Percentiles rank a stretch among this genome's conserved stretches.
Conservation (phyloP, 2,329 filamentous ascomycete genomes). For the Cyphellophora attinorum region DNA sequence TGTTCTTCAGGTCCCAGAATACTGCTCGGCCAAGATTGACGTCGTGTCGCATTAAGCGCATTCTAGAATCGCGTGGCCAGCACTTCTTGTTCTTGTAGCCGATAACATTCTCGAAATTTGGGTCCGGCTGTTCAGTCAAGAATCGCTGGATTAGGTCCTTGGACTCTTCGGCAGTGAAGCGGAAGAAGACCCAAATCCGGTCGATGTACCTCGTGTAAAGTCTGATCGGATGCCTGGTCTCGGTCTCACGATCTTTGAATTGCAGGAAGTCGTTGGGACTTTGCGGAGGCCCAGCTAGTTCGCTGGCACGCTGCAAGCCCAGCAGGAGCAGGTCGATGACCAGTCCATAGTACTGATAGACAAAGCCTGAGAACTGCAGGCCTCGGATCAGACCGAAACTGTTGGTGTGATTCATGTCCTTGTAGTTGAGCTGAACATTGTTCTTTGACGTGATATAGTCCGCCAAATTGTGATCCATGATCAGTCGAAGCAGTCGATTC, state of each 20-base stretch:
- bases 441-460: slow-evolving; percentile 99
- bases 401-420: slow-evolving; percentile 99
- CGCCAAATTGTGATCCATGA: slow-evolving; percentile 98
- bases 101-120: slow-evolving; percentile 98
- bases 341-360: slow-evolving; percentile 97
- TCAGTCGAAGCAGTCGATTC: slow-evolving; percentile 82
- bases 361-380: slow-evolving; percentile 94
- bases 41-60: slow-evolving; percentile 97
- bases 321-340: slow-evolving; percentile 88
- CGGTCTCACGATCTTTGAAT: slow-evolving; percentile 86
- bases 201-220: slow-evolving; percentile 98
- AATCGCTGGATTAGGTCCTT: slow-evolving; percentile 94
- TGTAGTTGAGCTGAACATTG: slow-evolving; percentile 97
- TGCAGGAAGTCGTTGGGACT: slow-evolving; percentile 96
- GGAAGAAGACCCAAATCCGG: slow-evolving; percentile 95
- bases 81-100: slow-evolving; percentile 99
- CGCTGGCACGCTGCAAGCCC: slow-evolving; percentile 89
- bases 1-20: slow-evolving; percentile 98
- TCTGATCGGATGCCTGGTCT: slow-evolving; percentile 87
- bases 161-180: slow-evolving; percentile 89
- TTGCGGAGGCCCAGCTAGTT: slow-evolving; percentile 89
- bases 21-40: slow-evolving; percentile 95
- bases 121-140: slow-evolving; percentile 94
- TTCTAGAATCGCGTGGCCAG: slow-evolving; percentile 94
- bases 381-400: slow-evolving; percentile 98